These are phyloP conservation scores for Podospora appendiculata DNA, from an alignment of 495 filamentous ascomycete genomes.

Conservation along the genomic window DNA sequence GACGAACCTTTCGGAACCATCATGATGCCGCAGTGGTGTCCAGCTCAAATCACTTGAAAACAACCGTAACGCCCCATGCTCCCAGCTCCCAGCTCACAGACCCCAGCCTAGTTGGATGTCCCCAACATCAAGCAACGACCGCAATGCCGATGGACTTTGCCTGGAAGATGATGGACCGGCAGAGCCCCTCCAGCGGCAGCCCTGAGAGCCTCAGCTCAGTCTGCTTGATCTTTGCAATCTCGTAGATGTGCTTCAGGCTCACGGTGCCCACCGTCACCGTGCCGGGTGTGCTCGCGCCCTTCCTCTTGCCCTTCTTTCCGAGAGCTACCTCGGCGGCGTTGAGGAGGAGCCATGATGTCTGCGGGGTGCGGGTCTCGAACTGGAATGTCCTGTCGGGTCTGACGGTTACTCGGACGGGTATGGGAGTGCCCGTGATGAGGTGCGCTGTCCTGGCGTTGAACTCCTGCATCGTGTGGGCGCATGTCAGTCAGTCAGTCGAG, in stretches of 20 bases:
- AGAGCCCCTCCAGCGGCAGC: slow-evolving; percentile 70
- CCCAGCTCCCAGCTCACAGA: background rate
- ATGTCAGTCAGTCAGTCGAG: slow-evolving; percentile 1
- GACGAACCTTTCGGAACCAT: too few species aligned
- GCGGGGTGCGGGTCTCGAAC: slow-evolving; percentile 90
- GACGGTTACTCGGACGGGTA: slow-evolving; percentile 84
- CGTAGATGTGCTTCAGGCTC: slow-evolving; percentile 92
- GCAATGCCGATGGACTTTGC: slow-evolving; percentile 83
- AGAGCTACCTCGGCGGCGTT: slow-evolving; percentile 68
- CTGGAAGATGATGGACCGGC: slow-evolving; percentile 77
- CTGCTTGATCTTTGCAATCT: slow-evolving; percentile 96
- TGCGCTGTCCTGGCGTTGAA: slow-evolving; percentile 94
- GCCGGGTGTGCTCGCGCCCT: slow-evolving; percentile 71
- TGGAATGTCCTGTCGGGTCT: slow-evolving; percentile 87
- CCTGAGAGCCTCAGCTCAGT: slow-evolving; percentile 74
- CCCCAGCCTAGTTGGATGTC: background rate
- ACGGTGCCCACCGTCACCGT: slow-evolving; percentile 72
- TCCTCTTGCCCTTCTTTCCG: slow-evolving; percentile 68
- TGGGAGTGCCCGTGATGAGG: slow-evolving; percentile 74
- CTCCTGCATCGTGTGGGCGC: slow-evolving; percentile 49
- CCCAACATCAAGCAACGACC: slow-evolving; percentile 53
- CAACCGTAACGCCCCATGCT: slow-evolving; percentile 17
- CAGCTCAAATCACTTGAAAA: background rate
- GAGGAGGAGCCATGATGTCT: slow-evolving; percentile 79
- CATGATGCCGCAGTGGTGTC: background rate